phyloP scores from a whole-genome alignment of 1,139 yeast genomes.

The Wickerhamomyces sp. region DNA sequence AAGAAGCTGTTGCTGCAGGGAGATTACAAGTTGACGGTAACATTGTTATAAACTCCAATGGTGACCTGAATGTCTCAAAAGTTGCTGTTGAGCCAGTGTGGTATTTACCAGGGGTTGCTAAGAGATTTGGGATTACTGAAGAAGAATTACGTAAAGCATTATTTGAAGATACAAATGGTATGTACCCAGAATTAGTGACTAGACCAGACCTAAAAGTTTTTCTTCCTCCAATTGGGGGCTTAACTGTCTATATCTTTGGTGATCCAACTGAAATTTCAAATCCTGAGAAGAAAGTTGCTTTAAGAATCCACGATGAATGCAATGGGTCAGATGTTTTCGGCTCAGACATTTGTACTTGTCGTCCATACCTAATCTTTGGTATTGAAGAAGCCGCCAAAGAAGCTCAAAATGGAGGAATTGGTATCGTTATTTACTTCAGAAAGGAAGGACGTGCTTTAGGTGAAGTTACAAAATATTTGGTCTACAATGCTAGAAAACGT shows the following conservation, averaged over 20 bases:
- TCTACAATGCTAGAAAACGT: constrained; percentile 62
- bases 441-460: constrained; percentile 64
- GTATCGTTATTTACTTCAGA: constrained; percentile 55
- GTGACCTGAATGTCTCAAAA: constrained; percentile 56
- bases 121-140: constrained; percentile 52
- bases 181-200: constrained; percentile 59
- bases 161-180: constrained; percentile 61
- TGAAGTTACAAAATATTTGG: constrained; percentile 60
- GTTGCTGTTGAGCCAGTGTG: constrained; percentile 65
- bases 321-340: constrained; percentile 65
- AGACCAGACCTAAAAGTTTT: constrained; percentile 59
- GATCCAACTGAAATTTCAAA: constrained; percentile 48
- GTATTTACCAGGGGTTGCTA: constrained; percentile 61
- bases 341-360: constrained; percentile 59
- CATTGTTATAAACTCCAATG: constrained; percentile 47
- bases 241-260: constrained; percentile 58
- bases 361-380: constrained; percentile 59
- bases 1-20: constrained; percentile 47
- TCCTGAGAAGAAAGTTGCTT: constrained; percentile 42
- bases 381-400: constrained; percentile 59
- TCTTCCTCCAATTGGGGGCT: constrained; percentile 60
- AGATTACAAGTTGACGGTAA: constrained; percentile 50
- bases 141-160: constrained; percentile 49
- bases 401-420: constrained; percentile 58
- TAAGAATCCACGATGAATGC: constrained; percentile 61